Percentiles rank a stretch among this genome's conserved stretches.
These are phyloP conservation scores for Tephrocybe sp. DNA, from an alignment of 768 basidiomycete species.

Conservation along the genomic window DNA sequence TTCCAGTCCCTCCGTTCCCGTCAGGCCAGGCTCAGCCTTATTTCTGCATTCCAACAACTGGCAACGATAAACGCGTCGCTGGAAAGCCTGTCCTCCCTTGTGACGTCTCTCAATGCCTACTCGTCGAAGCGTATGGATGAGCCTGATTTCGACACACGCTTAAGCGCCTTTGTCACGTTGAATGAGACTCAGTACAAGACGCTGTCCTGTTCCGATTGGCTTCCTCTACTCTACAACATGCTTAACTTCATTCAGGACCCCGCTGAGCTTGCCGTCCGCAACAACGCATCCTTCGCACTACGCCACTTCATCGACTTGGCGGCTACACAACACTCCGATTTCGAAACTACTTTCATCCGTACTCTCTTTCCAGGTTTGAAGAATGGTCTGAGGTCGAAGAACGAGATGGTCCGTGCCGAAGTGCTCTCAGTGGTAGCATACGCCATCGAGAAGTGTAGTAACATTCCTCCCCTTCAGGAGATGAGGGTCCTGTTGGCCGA, in stretches of 20 bases:
- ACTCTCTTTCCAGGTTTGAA: conserved; percentile 78
- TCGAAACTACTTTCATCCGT: conserved; percentile 57
- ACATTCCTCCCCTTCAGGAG: conserved; percentile 66
- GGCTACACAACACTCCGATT: conserved; percentile 40
- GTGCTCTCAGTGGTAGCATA: conserved; percentile 76
- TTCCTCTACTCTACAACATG: conserved; percentile 80
- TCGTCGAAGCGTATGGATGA: conserved; percentile 83
- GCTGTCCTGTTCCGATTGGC: conserved; percentile 66
- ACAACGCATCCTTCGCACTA: conserved; percentile 73
- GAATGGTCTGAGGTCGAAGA: conserved; percentile 74
- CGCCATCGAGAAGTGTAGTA: conserved; percentile 64
- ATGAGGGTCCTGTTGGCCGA: conserved; percentile 79
- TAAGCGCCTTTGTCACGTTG: conserved; percentile 70
- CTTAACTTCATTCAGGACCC: conserved; percentile 88
- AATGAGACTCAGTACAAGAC: conserved; percentile 63
- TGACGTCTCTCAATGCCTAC: conserved; percentile 81
- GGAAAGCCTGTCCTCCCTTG: conserved; percentile 46
- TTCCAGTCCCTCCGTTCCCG: conserved; percentile 79
- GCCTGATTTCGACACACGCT: conserved; percentile 87
- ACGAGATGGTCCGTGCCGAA: conserved; percentile 87
- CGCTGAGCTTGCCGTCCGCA: conserved; percentile 83
- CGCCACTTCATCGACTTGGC: conserved; percentile 75
- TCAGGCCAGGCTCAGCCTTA: conserved; percentile 66
- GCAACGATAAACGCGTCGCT: conserved; percentile 48
- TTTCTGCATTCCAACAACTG: conserved; percentile 59